Percentiles rank a stretch among this genome's conserved stretches.
Evolutionary conservation across 208 protist species (phyloP).

Genomic region (Endotrypanum monterogeii): DNA sequence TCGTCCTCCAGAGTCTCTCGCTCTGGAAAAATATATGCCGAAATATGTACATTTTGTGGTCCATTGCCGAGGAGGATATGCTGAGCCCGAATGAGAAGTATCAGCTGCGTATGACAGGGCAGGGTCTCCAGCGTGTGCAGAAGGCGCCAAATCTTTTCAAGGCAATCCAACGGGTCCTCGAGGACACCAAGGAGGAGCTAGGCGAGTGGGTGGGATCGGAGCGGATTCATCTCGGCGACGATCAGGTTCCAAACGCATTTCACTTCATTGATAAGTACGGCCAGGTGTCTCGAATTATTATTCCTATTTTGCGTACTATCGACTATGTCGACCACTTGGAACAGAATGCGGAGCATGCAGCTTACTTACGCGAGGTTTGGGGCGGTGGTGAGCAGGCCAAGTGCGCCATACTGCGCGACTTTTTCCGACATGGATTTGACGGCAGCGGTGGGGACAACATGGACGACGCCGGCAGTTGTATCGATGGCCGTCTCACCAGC

Average conservation of each 20-base stretch:
- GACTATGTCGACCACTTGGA: constrained; percentile 81
- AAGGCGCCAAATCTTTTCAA: constrained; percentile 82
- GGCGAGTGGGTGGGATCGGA: constrained; percentile 91
- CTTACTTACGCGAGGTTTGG: constrained; percentile 89
- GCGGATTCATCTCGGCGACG: constrained; percentile 97
- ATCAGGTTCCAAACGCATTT: constrained; percentile 98
- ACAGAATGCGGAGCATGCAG: constrained; percentile 41
- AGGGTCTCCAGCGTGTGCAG: constrained; percentile 96
- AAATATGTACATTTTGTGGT: constrained; percentile 91
- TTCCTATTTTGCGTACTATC: constrained; percentile 92
- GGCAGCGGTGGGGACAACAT: constrained; percentile 97
- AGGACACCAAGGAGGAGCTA: constrained; percentile 87
- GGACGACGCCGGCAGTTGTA: constrained; percentile 97
- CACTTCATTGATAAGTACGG: constrained; percentile 99
- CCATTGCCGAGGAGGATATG: constrained; percentile 95
- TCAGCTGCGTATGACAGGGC: constrained; percentile 89
- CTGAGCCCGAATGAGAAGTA: constrained; percentile 86
- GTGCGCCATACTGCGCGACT: constrained; percentile 93
- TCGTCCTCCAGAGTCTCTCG: constrained; percentile 95
- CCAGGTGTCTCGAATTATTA: constrained; percentile 96
- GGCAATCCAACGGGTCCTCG: constrained; percentile 89
- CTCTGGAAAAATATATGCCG: constrained; percentile 95
- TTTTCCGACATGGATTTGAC: constrained; percentile 96
- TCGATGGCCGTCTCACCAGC: constrained; percentile 97
- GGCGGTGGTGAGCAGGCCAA: constrained; percentile 63